Percentiles rank a stretch among this genome's conserved stretches.
phyloP scores from a whole-genome alignment of 345 rosid genomes.

The Chamaenerion angustifolium region DNA sequence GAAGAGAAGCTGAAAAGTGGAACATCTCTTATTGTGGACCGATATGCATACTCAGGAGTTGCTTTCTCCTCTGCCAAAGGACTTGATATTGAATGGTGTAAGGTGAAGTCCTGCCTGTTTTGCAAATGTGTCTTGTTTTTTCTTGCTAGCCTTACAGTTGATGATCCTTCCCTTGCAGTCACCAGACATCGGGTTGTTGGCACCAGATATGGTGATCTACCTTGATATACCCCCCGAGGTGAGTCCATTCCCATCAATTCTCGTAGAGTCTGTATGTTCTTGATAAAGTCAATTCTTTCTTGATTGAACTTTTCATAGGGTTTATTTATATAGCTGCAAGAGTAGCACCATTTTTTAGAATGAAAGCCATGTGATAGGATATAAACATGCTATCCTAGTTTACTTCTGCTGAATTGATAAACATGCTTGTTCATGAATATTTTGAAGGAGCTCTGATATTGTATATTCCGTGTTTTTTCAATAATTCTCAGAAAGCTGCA shows the following conservation, averaged over 20 bases:
- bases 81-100: constrained; percentile 68
- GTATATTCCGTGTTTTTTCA: no score
- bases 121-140: not conserved
- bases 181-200: constrained; percentile 2
- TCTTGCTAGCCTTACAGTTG: not conserved
- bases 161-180: not conserved
- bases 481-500: constrained; percentile 90
- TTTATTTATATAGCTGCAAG: no score
- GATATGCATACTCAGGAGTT: constrained; percentile 79
- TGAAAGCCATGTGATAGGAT: no score
- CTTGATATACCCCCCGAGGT: constrained; percentile 3
- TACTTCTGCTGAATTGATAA: not conserved
- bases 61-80: constrained; percentile 92
- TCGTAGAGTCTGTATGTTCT: no score
- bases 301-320: no score
- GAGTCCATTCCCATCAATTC: not conserved
- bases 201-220: constrained; percentile 3
- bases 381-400: no score
- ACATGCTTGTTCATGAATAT: no score
- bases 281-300: not conserved
- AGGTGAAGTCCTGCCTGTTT: constrained; percentile 20
- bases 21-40: constrained; percentile 68
- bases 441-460: no score
- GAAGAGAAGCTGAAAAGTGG: constrained; percentile 60
- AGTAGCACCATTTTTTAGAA: no score